Percentiles rank a stretch among this genome's conserved stretches.
phyloP scores from a whole-genome alignment of 164 flowering plant species.

The Warburgia ugandensis region DNA sequence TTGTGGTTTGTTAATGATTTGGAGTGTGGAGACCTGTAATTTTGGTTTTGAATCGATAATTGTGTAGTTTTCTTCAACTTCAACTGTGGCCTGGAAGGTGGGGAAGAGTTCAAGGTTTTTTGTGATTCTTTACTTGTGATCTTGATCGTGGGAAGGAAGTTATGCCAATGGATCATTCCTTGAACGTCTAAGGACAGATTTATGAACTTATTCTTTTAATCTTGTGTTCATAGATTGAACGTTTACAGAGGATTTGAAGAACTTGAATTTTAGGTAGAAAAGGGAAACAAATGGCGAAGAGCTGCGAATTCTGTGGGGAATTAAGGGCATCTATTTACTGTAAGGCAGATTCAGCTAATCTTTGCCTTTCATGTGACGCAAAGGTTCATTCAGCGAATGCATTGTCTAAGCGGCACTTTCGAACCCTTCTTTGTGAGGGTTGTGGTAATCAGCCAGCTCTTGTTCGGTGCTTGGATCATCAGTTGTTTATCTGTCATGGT shows the following conservation, averaged over 20 bases:
- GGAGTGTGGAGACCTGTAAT: too few species aligned
- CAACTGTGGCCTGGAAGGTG: too few species aligned
- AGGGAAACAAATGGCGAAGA: slow-evolving; percentile 41
- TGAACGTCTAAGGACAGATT: too few species aligned
- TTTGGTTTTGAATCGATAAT: too few species aligned
- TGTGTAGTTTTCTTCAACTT: too few species aligned
- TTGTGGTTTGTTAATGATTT: too few species aligned
- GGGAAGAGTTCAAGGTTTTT: too few species aligned
- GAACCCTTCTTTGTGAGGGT: slow-evolving; percentile 49
- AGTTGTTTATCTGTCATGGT: slow-evolving; percentile 39
- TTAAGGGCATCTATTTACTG: slow-evolving; percentile 58
- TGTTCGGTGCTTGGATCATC: slow-evolving; percentile 50
- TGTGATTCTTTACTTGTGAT: too few species aligned
- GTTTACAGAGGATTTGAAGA: background rate
- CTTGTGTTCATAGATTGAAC: too few species aligned
- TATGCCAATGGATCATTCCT: too few species aligned
- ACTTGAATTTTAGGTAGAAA: background rate
- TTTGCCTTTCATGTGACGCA: slow-evolving; percentile 70
- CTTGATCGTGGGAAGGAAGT: too few species aligned
- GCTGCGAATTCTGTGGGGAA: slow-evolving; percentile 60
- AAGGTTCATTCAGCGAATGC: slow-evolving; percentile 72
- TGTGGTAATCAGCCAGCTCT: slow-evolving; percentile 40
- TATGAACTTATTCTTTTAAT: too few species aligned
- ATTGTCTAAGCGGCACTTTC: slow-evolving; percentile 47
- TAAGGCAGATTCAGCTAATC: slow-evolving; percentile 57